Base-by-base conservation (phyloP, 2,329 filamentous ascomycete species). In the Botrytis tulipae region DNA sequence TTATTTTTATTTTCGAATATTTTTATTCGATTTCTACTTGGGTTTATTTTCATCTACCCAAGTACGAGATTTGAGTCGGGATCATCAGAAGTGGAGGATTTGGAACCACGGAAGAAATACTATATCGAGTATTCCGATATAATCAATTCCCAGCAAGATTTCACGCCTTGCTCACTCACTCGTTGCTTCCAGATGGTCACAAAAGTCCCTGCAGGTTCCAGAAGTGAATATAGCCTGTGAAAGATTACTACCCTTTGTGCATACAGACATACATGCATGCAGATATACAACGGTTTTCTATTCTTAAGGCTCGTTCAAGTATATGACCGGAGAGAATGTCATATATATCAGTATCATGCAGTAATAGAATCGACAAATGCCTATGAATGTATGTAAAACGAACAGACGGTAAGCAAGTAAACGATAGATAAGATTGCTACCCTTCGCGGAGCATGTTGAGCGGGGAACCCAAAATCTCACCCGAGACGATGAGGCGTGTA, bases 391-490 rank as follows among this genome's bases (percentile, higher is more conserved):
- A 18, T 29, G n/a, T 16, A 29, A 29, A n/a, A 54, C 51, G 51
- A 54, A 29, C 14, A 54, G 6, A 29, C n/a, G n/a, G n/a, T 16
- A n/a, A 42, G 37, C 60, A 40, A 20, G 63, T 25, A 66, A 66
- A 32, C 37, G 20, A 32, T n/a, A n/a, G 29, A 35, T 66, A 48
- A 66, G 63, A 48, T 66, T 66, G 29, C 44, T 48, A 66, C 42
- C 29, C 29, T 48, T 66, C 29, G 44, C 63, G 44, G 44, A 37
- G 63, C 42, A 22, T 16, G 37, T n/a, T 8, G 1, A 14, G 42
- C 29, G 60, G 61, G 61, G 37, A 63, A 42, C 14, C 37, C 61
- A 63, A 63, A 63, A 63, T 67, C 44, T 67, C 22, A 51, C 63
- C 63, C 63, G 61, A 44, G 9, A 37, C 61, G 61, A 60, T 29